Conservation (phyloP, 73 alveolate species). For the Paramecium biaurelia region DNA sequence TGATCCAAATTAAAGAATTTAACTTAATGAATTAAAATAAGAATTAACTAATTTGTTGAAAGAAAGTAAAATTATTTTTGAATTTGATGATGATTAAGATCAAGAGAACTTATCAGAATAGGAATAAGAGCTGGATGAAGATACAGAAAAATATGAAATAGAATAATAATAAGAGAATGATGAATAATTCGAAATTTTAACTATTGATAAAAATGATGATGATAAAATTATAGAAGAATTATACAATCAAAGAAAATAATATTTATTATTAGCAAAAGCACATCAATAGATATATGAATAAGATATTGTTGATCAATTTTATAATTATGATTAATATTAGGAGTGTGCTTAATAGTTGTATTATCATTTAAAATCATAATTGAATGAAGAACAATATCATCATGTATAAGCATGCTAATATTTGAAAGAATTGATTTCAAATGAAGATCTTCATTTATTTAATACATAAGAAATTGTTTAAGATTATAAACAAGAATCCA, state of each 20-base stretch:
- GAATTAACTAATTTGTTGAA: neutral
- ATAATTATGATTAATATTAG: neutral
- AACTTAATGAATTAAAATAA: neutral
- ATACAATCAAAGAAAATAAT: neutral
- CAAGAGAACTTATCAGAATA: neutral
- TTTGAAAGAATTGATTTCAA: neutral
- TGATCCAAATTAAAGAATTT: neutral
- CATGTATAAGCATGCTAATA: neutral
- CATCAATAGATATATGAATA: neutral
- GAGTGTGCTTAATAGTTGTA: neutral
- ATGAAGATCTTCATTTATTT: neutral
- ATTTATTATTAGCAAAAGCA: neutral
- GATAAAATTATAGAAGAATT: neutral
- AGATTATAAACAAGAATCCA: neutral
- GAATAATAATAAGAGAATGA: neutral
- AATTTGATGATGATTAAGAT: neutral
- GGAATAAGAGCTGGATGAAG: neutral
- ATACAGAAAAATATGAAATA: neutral
- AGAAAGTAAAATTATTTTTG: neutral
- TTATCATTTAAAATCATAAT: neutral
- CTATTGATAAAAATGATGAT: neutral
- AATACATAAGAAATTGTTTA: neutral
- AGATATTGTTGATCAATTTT: neutral
- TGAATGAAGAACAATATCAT: neutral
- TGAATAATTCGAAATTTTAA: neutral